Percentiles rank a stretch among this genome's conserved stretches.
These are phyloP conservation scores for Closterium sp. DNA, from an alignment of 139 green algal genomes.

Conservation along the genomic window DNA sequence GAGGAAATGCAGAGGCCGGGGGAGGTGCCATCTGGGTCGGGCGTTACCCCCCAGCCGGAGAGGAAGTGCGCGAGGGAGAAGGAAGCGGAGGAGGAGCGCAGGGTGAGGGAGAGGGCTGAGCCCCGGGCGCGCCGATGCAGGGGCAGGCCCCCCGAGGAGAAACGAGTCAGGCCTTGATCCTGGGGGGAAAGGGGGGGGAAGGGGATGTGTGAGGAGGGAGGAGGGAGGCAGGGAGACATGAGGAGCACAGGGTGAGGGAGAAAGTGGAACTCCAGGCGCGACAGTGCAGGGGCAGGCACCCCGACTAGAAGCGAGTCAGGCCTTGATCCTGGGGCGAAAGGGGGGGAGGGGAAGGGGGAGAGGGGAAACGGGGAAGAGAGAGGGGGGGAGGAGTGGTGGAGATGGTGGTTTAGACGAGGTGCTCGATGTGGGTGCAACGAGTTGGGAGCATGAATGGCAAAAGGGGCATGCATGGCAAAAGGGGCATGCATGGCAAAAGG, in stretches of 20 bases:
- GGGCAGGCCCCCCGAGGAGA: slow-evolving; percentile 3
- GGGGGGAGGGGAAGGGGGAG: too few species aligned
- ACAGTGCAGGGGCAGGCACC: slow-evolving; percentile 14
- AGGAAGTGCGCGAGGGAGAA: slow-evolving; percentile 39
- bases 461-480: too few species aligned
- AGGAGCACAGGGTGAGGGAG: slow-evolving; percentile 1
- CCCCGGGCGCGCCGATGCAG: slow-evolving; percentile 16
- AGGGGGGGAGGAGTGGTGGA: not conserved
- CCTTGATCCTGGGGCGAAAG: not conserved
- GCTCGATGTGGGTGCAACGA: too few species aligned
- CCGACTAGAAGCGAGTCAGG: slow-evolving; percentile 17
- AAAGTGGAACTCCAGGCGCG: not conserved
- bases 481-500: too few species aligned
- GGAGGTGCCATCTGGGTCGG: not conserved
- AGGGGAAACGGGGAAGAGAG: not conserved
- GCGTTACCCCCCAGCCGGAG: slow-evolving; percentile 6
- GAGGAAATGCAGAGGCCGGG: slow-evolving; percentile 18
- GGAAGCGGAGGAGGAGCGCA: not conserved
- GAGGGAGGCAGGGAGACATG: not conserved
- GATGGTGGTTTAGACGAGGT: too few species aligned
- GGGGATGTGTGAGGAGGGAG: too few species aligned
- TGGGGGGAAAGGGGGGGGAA: not conserved
- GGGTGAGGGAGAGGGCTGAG: slow-evolving; percentile 13
- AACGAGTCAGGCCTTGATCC: slow-evolving; percentile 29
- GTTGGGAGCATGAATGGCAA: too few species aligned